These are phyloP conservation scores for Pholiota microspora DNA, from an alignment of 768 basidiomycete genomes.

Conservation along the genomic window DNA sequence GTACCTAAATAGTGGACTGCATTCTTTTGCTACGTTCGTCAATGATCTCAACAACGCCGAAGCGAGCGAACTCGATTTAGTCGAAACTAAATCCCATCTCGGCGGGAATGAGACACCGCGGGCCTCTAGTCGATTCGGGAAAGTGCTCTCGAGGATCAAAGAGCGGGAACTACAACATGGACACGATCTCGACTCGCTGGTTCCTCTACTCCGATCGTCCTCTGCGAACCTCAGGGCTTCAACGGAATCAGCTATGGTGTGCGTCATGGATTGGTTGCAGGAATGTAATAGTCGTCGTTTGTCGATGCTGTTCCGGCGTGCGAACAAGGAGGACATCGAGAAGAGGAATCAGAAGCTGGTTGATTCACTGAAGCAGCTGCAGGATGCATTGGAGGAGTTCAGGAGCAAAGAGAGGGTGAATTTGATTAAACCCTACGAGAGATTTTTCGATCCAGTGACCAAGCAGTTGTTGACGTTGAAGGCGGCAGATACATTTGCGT, in stretches of 20 bases:
- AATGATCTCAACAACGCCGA: conserved; percentile 28
- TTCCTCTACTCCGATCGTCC: conserved; percentile 38
- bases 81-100: background rate
- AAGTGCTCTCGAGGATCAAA: conserved; percentile 24
- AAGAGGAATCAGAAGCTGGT: conserved; percentile 27
- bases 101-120: conserved; percentile 11
- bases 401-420: conserved; percentile 32
- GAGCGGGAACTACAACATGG: conserved; percentile 38
- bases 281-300: conserved; percentile 36
- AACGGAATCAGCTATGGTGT: conserved; percentile 24
- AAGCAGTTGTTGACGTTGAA: conserved; percentile 26
- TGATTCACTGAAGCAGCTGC: conserved; percentile 22
- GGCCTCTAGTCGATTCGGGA: conserved; percentile 24
- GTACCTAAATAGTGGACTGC: conserved; percentile 26
- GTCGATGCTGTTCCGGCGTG: conserved; percentile 26
- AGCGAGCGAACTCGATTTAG: conserved; percentile 19
- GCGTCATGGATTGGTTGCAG: conserved; percentile 31
- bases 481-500: conserved; percentile 34
- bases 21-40: conserved; percentile 38
- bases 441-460: conserved; percentile 38
- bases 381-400: conserved; percentile 29
- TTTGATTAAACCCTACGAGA: conserved; percentile 39
- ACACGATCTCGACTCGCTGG: conserved; percentile 38
- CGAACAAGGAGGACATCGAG: conserved; percentile 19
- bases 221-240: conserved; percentile 33